Evolutionary conservation across 257 asterid species (phyloP), one percentile per base, ranked within the genome.

Genomic region (Jacaranda mimosifolia): DNA sequence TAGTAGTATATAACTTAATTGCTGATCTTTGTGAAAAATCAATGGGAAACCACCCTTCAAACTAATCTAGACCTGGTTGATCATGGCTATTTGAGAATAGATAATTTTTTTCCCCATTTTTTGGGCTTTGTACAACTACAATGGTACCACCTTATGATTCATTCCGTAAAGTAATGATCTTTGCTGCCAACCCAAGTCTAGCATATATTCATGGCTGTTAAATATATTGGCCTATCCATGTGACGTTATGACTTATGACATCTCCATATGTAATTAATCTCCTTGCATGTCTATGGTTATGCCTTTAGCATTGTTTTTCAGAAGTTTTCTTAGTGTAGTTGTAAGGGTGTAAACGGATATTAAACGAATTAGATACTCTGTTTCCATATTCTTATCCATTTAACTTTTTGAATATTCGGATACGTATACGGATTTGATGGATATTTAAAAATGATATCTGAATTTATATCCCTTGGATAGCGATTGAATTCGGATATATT

Each of bases 241-340:
- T 26, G 59, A 53, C 4, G 3, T 12, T 8, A 59, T 9, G 43
- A 60, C n/a, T 12, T 8, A 59, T 9, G 43, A 60, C n/a, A 60
- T 60, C n/a, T 60, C 9, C 14, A 39, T 39, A 39, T 3, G 26
- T 56, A 17, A 56, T 9, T 46, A 35, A 9, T 19, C 17, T 60
- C n/a, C 12, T 38, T 19, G 26, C 46, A 63, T 74, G 70, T 42
- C 43, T 18, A 12, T 36, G 32, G 68, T 57, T 17, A 56, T 40
- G 77, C 68, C 60, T 21, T 49, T 48, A 35, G 70, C 72, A 57
- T 56, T 48, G 46, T 63, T 52, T 38, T 68, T 48, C 32, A 36
- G 18, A 52, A 38, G 56, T 35, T 18, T 19, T 12, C 39, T 69
- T 70, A 42, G 49, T n/a, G n/a, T n/a, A n/a, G n/a, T n/a, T n/a